These are phyloP conservation scores for Sporothrix schenckii DNA, from an alignment of 2,329 filamentous ascomycete species.

Conservation along the genomic window DNA sequence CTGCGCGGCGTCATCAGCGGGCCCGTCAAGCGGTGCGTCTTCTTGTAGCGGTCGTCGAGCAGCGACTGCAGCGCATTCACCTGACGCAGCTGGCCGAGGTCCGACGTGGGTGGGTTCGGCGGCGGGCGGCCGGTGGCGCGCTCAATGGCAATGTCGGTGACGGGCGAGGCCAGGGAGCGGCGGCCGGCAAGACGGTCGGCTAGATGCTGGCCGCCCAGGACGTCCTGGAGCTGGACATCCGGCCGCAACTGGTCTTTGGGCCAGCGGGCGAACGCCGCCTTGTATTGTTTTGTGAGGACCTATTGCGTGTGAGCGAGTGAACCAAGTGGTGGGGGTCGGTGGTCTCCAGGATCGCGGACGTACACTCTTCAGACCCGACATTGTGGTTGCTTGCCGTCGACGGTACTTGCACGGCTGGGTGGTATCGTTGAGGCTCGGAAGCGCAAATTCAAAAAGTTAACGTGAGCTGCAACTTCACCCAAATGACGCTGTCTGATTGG, in stretches of 20 bases:
- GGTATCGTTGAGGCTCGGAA: not conserved
- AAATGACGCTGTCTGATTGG: constrained; percentile 1
- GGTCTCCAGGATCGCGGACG: not conserved
- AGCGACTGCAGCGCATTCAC: constrained; percentile 63
- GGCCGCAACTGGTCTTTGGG: constrained; percentile 66
- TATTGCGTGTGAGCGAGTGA: constrained; percentile 37
- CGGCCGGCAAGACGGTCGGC: constrained; percentile 43
- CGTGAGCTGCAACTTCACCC: not conserved
- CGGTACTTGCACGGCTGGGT: not conserved
- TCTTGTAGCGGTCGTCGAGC: constrained; percentile 61
- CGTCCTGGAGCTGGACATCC: constrained; percentile 63
- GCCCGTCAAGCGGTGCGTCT: constrained; percentile 55
- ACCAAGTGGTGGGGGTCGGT: not conserved
- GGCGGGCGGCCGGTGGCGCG: constrained; percentile 27
- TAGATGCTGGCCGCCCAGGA: constrained; percentile 52
- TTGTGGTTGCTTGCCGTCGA: constrained; percentile 6
- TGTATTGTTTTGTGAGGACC: constrained; percentile 53
- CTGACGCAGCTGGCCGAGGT: constrained; percentile 58
- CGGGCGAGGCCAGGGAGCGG: constrained; percentile 35
- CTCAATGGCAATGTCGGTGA: constrained; percentile 15
- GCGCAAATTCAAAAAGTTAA: constrained; percentile 1
- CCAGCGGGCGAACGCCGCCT: constrained; percentile 60
- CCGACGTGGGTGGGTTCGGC: constrained; percentile 38
- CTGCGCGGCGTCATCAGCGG: constrained; percentile 60
- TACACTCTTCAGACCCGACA: constrained; percentile 30